Base-by-base conservation (phyloP, 2,329 filamentous ascomycete genomes). In the Paracoccidioides brasiliensis region DNA sequence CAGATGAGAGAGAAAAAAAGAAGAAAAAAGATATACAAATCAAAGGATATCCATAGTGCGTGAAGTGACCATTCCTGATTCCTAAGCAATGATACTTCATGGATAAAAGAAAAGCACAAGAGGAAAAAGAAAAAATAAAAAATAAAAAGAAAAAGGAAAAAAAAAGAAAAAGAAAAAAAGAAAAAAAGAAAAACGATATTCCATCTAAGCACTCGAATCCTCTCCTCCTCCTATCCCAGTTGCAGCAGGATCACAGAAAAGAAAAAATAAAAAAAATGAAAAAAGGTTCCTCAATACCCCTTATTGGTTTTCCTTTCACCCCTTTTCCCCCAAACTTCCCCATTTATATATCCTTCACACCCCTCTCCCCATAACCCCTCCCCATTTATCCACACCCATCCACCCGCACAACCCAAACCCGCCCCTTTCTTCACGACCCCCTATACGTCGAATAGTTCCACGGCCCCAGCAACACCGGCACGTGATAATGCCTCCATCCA, bases 361-460 rank as follows among this genome's bases (percentile, higher is more conserved):
- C 40, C 3, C 40, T 5, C 40, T 5, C 14, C 40, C 40, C 15
- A 22, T n/a, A 22, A 28, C 15, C 14, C n/a, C 43, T 12, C 28
- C 10, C 22, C 22, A 22, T 22, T 22, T 22, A 22, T 2, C 22
- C 22, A 43, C 8, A 44, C 10, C 12, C 41, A 43, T 15, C 14
- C 15, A 15, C 42, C 42, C 15, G 12, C 42, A n/a, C 10, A 44
- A 8, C 15, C n/a, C 7, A 12, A 44, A 15, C 14, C 42, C 42
- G 7, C 42, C 42, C 14, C 22, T 22, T 22, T 22, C 50, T 15
- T 68, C 62, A 77, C 49, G 74, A 77, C 9, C 75, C 75, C 53
- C 75, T 70, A 62, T 77, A 77, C 33, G 75, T 76, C 50, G 74
- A 75, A 61, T 76, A 77, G 55, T 72, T 76, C 74, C 74, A 77